Conservation (phyloP, 306 rosid species). For the Gleditsia sinensis region DNA sequence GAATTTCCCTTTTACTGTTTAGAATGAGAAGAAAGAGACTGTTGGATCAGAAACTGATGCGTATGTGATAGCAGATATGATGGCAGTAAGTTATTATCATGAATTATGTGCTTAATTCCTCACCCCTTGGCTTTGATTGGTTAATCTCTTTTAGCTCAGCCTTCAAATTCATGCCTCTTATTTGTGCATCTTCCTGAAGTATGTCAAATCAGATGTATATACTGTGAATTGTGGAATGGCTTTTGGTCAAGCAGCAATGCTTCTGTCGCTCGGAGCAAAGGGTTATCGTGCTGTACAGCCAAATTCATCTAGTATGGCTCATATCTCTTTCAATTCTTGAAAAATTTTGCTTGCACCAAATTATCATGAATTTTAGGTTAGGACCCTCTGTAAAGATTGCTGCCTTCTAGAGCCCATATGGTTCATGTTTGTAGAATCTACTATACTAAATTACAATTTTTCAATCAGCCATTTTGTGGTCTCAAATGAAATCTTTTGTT, state of each 20-base stretch:
- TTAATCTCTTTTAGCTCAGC: constrained; percentile 21
- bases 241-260: constrained; percentile 95
- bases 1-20: constrained; percentile 34
- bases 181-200: constrained; percentile 46
- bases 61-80: constrained; percentile 86
- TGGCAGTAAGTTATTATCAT: constrained; percentile 67
- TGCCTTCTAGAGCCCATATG: constrained; percentile 14
- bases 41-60: constrained; percentile 96
- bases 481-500: constrained; percentile 8
- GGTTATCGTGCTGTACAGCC: constrained; percentile 88
- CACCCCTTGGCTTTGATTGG: constrained; percentile 9
- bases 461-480: constrained; percentile 4
- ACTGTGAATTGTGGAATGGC: constrained; percentile 93
- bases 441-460: constrained; percentile 7
- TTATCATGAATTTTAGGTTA: not conserved
- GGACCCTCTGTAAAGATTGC: constrained; percentile 20
- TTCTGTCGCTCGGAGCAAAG: constrained; percentile 80
- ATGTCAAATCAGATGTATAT: constrained; percentile 77
- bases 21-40: constrained; percentile 82
- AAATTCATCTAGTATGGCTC: constrained; percentile 67
- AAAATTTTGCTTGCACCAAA: constrained; percentile 2
- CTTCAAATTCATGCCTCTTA: constrained; percentile 3
- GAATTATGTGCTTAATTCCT: not conserved
- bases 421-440: constrained; percentile 4
- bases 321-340: constrained; percentile 28